Percentiles rank a stretch among this genome's conserved stretches.
Conservation (phyloP, 169 alveolate genomes). For the Prorocentrum cordatum region DNA sequence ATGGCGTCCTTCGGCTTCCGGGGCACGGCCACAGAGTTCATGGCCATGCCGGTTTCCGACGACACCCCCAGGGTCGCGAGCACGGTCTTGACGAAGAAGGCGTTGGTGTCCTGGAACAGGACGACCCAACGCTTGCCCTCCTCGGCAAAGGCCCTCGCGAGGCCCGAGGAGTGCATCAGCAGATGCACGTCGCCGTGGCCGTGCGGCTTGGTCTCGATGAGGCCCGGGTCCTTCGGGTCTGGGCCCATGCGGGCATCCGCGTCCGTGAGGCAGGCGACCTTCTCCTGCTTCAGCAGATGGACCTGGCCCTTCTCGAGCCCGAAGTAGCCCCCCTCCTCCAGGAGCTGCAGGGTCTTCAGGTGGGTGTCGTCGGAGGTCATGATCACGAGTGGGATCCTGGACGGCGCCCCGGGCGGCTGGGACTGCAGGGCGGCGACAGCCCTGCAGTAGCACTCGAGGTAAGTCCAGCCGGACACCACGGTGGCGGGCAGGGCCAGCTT, state of each 20-base stretch:
- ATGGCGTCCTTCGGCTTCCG: neutral
- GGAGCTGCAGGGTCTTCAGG: slow-evolving; percentile 75
- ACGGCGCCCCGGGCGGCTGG: too few relatives aligned
- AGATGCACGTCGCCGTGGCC: slow-evolving; percentile 89
- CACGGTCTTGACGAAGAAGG: slow-evolving; percentile 80
- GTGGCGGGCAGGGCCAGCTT: slow-evolving; percentile 80
- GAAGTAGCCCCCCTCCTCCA: slow-evolving; percentile 77
- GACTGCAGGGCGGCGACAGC: too few relatives aligned
- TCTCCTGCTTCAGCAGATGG: slow-evolving; percentile 79
- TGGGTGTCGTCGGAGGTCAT: slow-evolving; percentile 90
- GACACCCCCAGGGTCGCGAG: slow-evolving; percentile 85
- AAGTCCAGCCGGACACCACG: slow-evolving; percentile 73
- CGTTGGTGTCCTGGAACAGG: slow-evolving; percentile 87
- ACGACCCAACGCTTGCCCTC: slow-evolving; percentile 82
- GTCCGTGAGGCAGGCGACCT: slow-evolving; percentile 84
- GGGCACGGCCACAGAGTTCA: neutral
- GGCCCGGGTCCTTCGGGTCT: slow-evolving; percentile 31
- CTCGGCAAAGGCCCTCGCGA: neutral
- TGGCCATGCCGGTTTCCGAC: too few relatives aligned
- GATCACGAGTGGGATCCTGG: slow-evolving; percentile 77
- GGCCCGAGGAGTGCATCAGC: slow-evolving; percentile 77
- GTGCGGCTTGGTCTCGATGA: slow-evolving; percentile 83
- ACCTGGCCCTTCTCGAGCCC: slow-evolving; percentile 79
- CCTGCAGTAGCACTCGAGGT: slow-evolving; percentile 80
- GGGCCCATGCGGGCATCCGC: slow-evolving; percentile 80